phyloP scores from a whole-genome alignment of 2,329 filamentous ascomycete species.

The Trichophyton simii region DNA sequence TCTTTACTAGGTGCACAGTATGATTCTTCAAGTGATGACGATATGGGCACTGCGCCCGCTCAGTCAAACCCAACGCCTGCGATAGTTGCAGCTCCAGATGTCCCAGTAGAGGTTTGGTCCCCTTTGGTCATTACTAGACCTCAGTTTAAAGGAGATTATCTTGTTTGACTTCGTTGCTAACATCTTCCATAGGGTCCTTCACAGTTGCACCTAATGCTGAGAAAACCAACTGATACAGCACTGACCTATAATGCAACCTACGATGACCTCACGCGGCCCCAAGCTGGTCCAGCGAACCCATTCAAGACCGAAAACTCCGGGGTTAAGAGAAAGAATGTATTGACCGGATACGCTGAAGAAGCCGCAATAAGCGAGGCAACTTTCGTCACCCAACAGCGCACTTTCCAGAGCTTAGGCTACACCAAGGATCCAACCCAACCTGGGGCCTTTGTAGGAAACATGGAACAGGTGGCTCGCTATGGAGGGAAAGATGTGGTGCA shows the following conservation, averaged over 20 bases:
- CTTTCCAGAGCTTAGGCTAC: slow-evolving; percentile 54
- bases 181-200: slow-evolving; percentile 35
- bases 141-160: background rate
- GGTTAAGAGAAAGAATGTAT: slow-evolving; percentile 65
- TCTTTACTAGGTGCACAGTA: slow-evolving; percentile 34
- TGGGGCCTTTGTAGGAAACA: slow-evolving; percentile 37
- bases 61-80: slow-evolving; percentile 18
- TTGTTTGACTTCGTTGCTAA: slow-evolving; percentile 20
- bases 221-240: slow-evolving; percentile 39
- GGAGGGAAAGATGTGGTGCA: slow-evolving; percentile 43
- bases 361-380: slow-evolving; percentile 80
- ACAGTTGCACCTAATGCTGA: slow-evolving; percentile 39
- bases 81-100: slow-evolving; percentile 40
- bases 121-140: slow-evolving; percentile 11
- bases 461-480: slow-evolving; percentile 32
- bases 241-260: slow-evolving; percentile 50
- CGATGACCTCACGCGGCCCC: slow-evolving; percentile 55
- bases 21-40: slow-evolving; percentile 40
- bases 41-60: slow-evolving; percentile 19
- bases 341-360: slow-evolving; percentile 79
- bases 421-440: slow-evolving; percentile 37
- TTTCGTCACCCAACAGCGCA: slow-evolving; percentile 77
- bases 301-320: slow-evolving; percentile 50
- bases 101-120: slow-evolving; percentile 46
- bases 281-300: slow-evolving; percentile 59